A percentile compares a stretch with the other conserved stretches of the same genome.
Evolutionary conservation across 2,329 filamentous ascomycete genomes (phyloP).

Genomic region (Hymenoscyphus scutula): DNA sequence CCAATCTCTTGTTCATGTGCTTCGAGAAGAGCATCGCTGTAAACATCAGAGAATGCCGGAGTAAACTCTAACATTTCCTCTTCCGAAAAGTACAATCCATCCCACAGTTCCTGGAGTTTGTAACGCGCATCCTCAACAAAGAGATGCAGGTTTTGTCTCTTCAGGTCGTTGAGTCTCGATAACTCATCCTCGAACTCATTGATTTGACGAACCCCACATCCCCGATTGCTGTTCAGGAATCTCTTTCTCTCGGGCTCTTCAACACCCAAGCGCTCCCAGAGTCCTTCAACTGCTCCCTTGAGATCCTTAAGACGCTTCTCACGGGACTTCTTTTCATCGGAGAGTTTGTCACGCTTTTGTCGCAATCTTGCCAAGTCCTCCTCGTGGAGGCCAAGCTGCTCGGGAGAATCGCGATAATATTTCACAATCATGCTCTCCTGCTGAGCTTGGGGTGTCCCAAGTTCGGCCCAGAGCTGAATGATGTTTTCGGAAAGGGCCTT

Average conservation of each 20-base stretch:
- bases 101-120: conserved; percentile 93
- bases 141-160: conserved; percentile 89
- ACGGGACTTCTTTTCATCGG: conserved; percentile 83
- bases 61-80: conserved; percentile 99
- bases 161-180: conserved; percentile 81
- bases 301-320: conserved; percentile 76
- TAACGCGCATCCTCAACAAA: conserved; percentile 94
- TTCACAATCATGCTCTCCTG: conserved; percentile 86
- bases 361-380: conserved; percentile 76
- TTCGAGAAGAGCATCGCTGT: conserved; percentile 90
- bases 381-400: conserved; percentile 89
- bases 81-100: conserved; percentile 88
- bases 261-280: conserved; percentile 86
- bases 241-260: conserved; percentile 79
- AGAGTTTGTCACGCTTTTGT: conserved; percentile 73
- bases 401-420: conserved; percentile 83
- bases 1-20: conserved; percentile 91
- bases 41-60: conserved; percentile 94
- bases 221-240: conserved; percentile 84
- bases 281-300: conserved; percentile 70
- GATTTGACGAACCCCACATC: conserved; percentile 86
- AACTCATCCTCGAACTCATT: conserved; percentile 96
- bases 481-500: conserved; percentile 76
- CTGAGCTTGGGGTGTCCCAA: conserved; percentile 90
- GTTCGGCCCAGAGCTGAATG: conserved; percentile 91